Evolutionary conservation across 208 protist species (phyloP), one percentile per base, ranked within the genome.

Genomic region (Strigomonas culicis): DNA sequence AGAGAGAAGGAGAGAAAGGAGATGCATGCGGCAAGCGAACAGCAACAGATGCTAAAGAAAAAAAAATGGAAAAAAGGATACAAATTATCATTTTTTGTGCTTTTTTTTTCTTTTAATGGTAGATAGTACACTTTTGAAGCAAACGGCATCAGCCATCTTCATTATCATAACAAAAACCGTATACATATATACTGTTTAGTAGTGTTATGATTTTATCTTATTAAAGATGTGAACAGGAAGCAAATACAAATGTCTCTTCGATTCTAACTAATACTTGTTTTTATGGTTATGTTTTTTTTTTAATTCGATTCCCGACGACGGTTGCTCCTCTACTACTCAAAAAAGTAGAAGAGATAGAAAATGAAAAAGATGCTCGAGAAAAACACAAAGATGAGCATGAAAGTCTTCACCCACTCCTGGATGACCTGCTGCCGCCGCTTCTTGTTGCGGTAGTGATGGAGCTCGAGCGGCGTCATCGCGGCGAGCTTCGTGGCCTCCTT

Each of bases 281-380:
- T 49, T 6, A 30, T 41, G 21, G 17, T 8, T 19, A 4, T 44
- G 10, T 61, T 58, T 60, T 61, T 60, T 60, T 59, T 72, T 63
- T 59, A 47, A 21, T 47, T 21, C 19, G 13, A 47, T 47, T 47
- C 41, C 41, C 13, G 13, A 47, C 19, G 13, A 21, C 19, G 19
- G 13, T 21, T 8, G 8, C 17, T 55, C 27, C 17, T 27, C n/a
- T 21, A 55, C 27, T 77, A 86, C 51, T 79, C 52, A 66, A 93
- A 87, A 58, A 88, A 90, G 30, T 84, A 17, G 25, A 88, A 84
- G 31, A 90, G 44, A 17, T 68, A 80, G 41, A 93, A 86, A n/a
- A 90, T 64, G 41, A 79, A 80, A 36, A 78, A 80, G n/a, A 82
- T 70, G 55, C 63, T 83, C 6, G 78, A 73, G 17, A 74, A 47